Evolutionary conservation across 495 filamentous ascomycete genomes (phyloP).

Genomic region (Bathelium albidoporum): DNA sequence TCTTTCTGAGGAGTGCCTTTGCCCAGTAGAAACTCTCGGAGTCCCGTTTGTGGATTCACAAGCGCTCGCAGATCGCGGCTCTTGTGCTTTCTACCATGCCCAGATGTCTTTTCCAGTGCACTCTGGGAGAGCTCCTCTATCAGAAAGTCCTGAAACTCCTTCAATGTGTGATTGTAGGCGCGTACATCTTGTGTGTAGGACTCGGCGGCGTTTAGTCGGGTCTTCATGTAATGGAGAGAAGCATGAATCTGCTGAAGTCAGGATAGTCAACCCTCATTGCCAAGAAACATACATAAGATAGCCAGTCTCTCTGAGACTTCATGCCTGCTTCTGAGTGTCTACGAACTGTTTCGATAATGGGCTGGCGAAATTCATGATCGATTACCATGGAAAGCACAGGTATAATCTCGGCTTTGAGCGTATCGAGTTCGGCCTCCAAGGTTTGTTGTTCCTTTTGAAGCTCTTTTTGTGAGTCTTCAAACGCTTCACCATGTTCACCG

Average conservation of each 20-base stretch:
- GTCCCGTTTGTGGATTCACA: conserved; percentile 12
- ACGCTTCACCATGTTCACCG: conserved; percentile 7
- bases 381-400: conserved; percentile 29
- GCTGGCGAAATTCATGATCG: conserved; percentile 16
- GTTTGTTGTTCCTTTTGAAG: conserved; percentile 8
- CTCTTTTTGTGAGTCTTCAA: conserved; percentile 5
- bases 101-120: not conserved
- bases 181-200: conserved; percentile 8
- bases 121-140: not conserved
- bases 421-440: conserved; percentile 16
- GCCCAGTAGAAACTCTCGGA: conserved; percentile 18
- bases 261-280: not conserved
- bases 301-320: conserved; percentile 9
- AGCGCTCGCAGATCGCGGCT: conserved; percentile 4
- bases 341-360: conserved; percentile 11
- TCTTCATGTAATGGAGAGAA: conserved; percentile 14
- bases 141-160: not conserved
- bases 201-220: conserved; percentile 6
- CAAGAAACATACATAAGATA: conserved; percentile 6
- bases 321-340: not conserved
- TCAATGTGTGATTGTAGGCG: conserved; percentile 1
- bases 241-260: not conserved
- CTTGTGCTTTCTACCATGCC: not conserved
- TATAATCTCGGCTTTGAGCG: conserved; percentile 26
- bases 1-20: conserved; percentile 11